Conservation (phyloP, 2,329 filamentous ascomycete species). For the Lecanosticta acicola region DNA sequence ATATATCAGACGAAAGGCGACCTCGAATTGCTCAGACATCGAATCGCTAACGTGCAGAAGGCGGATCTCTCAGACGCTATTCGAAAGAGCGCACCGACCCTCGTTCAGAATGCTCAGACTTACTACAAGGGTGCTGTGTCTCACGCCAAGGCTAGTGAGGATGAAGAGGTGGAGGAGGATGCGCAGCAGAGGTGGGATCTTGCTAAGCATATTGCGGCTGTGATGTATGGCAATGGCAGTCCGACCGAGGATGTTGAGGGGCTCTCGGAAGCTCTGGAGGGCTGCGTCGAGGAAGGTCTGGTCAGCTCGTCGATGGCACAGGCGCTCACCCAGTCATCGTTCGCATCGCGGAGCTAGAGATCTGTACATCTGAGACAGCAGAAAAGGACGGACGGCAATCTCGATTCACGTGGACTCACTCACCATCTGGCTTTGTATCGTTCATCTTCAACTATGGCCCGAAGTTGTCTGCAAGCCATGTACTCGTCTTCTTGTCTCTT, state of each 20-base stretch:
- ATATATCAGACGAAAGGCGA: conserved; percentile 53
- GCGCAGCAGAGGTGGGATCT: conserved; percentile 32
- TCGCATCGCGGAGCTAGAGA: background rate
- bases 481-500: too few relatives aligned
- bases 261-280: conserved; percentile 41
- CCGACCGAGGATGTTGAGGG: conserved; percentile 33
- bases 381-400: background rate
- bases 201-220: conserved; percentile 37
- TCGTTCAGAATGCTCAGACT: conserved; percentile 53
- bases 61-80: conserved; percentile 38
- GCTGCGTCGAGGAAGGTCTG: conserved; percentile 51
- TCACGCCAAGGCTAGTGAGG: conserved; percentile 22
- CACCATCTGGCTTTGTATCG: too few relatives aligned
- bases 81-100: conserved; percentile 40
- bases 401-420: background rate
- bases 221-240: conserved; percentile 37
- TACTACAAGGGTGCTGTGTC: conserved; percentile 51
- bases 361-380: background rate
- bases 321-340: background rate
- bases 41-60: conserved; percentile 38
- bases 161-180: conserved; percentile 36
- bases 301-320: conserved; percentile 27
- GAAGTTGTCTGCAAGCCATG: too few relatives aligned
- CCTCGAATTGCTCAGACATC: conserved; percentile 50
- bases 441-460: too few relatives aligned